Evolutionary conservation across 2,329 filamentous ascomycete species (phyloP).

Genomic region (Phoma sp.): DNA sequence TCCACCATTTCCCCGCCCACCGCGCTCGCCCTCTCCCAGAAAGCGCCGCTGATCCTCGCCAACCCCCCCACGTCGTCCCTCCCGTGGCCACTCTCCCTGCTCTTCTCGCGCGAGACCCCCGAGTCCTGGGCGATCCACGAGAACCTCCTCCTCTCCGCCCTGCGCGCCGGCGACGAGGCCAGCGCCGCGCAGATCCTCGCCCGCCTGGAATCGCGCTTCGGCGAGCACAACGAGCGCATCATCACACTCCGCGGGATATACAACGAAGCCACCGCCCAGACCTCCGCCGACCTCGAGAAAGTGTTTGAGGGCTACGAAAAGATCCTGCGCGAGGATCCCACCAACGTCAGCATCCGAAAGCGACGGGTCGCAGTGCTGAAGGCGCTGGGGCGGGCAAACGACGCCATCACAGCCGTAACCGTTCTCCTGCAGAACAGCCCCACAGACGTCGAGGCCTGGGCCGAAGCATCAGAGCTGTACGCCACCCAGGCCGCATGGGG

Average conservation of each 20-base stretch:
- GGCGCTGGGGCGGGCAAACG: constrained; percentile 71
- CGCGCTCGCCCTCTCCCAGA: constrained; percentile 58
- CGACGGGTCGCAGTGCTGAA: constrained; percentile 80
- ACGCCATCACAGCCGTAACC: constrained; percentile 78
- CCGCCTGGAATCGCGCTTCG: constrained; percentile 80
- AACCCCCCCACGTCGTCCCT: constrained; percentile 50
- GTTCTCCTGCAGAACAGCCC: constrained; percentile 82
- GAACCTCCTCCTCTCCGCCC: constrained; percentile 82
- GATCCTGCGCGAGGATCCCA: constrained; percentile 74
- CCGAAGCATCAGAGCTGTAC: constrained; percentile 89
- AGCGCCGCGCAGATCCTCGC: constrained; percentile 79
- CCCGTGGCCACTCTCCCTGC: constrained; percentile 61
- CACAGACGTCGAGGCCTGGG: constrained; percentile 92
- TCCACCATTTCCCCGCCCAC: constrained; percentile 47
- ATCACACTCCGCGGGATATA: constrained; percentile 84
- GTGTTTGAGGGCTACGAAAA: constrained; percentile 81
- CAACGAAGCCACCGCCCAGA: constrained; percentile 80
- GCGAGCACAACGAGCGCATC: constrained; percentile 81
- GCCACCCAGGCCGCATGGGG: constrained; percentile 77
- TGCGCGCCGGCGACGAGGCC: constrained; percentile 83
- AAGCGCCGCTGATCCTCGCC: constrained; percentile 51
- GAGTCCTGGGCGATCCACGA: constrained; percentile 88
- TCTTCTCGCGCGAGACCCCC: constrained; percentile 68
- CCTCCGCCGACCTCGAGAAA: constrained; percentile 68
- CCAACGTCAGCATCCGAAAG: constrained; percentile 87